Evolutionary conservation across 2,329 filamentous ascomycete species (phyloP), one percentile per base, ranked within the genome.

Genomic region (Amphichorda felina): DNA sequence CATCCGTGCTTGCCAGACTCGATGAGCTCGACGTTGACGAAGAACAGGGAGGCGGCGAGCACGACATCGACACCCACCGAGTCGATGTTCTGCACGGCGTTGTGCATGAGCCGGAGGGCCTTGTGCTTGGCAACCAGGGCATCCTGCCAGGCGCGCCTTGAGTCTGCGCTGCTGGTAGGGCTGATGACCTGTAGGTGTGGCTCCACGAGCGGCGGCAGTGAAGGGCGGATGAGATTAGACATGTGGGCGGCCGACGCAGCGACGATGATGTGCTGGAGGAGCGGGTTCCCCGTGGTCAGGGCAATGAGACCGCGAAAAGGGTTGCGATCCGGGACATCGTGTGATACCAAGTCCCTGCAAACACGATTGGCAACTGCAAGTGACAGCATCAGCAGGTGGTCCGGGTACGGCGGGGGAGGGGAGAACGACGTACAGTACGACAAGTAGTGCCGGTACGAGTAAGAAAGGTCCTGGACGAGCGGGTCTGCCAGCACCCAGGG

Each of bases 381-480:
- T 21, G 14, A 6, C 4, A 14, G 13, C 14, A 13, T 27, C 11
- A 35, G 10, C 13, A 34, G n/a, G n/a, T n/a, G n/a, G 15, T 11
- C 9, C 15, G 29, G 9, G 31, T 9, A 8, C n/a, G n/a, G n/a
- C n/a, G n/a, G n/a, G n/a, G n/a, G 11, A 7, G 26, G 7, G 26
- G 26, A 28, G 31, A 34, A 7, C 29, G 36, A 45, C 53, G 38
- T 50, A 63, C 60, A 63, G 41, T 63, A 63, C 33, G 54, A 54
- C 33, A 63, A 50, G 38, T 63, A 63, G 42, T 59, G 51, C 11
- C 60, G 52, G 39, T 61, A 50, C 30, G 53, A 22, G 68, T 60
- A 25, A 66, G 66, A 22, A 63, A 77, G 43, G 60, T 75, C 56
- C 71, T 80, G 60, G 41, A 56, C 62, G 22, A 63, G 40, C 33